These are phyloP conservation scores for Sporisorium scitamineum DNA, from an alignment of 1,284 basidiomycete genomes.

Conservation along the genomic window DNA sequence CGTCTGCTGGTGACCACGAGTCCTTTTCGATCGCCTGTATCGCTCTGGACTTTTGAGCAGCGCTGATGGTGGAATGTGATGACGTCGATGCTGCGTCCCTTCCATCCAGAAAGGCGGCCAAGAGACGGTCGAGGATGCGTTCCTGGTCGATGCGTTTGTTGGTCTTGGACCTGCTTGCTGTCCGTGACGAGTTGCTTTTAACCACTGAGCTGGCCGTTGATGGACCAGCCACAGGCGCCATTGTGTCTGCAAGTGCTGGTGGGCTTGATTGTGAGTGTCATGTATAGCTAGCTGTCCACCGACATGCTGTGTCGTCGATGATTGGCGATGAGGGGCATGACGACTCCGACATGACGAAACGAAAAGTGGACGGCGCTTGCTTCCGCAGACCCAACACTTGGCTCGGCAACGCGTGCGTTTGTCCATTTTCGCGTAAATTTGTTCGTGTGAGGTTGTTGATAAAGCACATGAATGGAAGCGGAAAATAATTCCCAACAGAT, in stretches of 20 bases:
- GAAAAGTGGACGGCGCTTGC: too few species aligned
- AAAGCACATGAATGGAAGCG: not conserved
- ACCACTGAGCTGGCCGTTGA: slow-evolving; percentile 9
- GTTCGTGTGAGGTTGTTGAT: not conserved
- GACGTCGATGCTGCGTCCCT: not conserved
- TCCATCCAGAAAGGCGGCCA: slow-evolving; percentile 14
- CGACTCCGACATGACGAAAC: too few species aligned
- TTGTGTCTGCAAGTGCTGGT: not conserved
- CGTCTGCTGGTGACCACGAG: slow-evolving; percentile 43
- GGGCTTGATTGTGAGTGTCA: not conserved
- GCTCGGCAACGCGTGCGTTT: slow-evolving; percentile 8
- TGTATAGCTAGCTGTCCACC: not conserved
- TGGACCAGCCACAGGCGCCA: slow-evolving; percentile 24
- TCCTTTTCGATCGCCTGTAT: slow-evolving; percentile 26
- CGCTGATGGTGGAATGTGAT: not conserved
- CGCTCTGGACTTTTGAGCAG: slow-evolving; percentile 28
- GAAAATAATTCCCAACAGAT: not conserved
- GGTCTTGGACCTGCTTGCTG: slow-evolving; percentile 28
- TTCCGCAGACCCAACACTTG: slow-evolving; percentile 21
- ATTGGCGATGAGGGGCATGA: not conserved
- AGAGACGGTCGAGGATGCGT: slow-evolving; percentile 31
- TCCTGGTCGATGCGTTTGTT: slow-evolving; percentile 43
- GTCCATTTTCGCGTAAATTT: slow-evolving; percentile 5
- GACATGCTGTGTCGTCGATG: not conserved
- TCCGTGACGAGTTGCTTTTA: slow-evolving; percentile 7